phyloP scores from a whole-genome alignment of 208 protist genomes.

The Leishmania lainsoni region DNA sequence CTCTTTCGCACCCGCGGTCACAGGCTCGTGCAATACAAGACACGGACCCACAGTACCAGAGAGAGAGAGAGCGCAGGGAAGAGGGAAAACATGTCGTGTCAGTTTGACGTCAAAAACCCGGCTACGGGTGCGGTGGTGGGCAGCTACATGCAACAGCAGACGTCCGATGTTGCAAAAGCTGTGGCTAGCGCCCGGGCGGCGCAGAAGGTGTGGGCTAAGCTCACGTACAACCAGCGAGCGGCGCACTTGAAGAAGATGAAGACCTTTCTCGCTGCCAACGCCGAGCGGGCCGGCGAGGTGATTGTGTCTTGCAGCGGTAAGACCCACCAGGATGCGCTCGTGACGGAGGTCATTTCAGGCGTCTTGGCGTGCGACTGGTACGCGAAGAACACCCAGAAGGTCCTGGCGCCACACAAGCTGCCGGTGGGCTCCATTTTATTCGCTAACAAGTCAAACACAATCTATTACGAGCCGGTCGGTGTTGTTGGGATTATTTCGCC shows the following conservation, averaged over 20 bases:
- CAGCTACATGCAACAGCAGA: constrained; percentile 26
- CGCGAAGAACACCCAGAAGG: constrained; percentile 57
- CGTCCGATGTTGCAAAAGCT: constrained; percentile 32
- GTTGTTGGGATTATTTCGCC: constrained; percentile 88
- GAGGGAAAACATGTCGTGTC: constrained; percentile 19
- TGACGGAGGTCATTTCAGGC: constrained; percentile 69
- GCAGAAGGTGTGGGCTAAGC: constrained; percentile 57
- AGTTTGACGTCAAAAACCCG: constrained; percentile 58
- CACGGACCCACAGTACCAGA: neutral
- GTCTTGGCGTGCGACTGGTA: constrained; percentile 82
- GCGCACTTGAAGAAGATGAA: constrained; percentile 59
- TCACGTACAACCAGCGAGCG: constrained; percentile 59
- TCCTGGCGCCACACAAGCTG: constrained; percentile 49
- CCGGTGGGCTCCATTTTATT: constrained; percentile 62
- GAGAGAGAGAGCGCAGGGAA: neutral
- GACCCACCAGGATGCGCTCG: constrained; percentile 67
- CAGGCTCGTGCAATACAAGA: neutral
- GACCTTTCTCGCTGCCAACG: constrained; percentile 59
- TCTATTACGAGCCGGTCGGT: constrained; percentile 79
- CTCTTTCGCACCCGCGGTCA: neutral
- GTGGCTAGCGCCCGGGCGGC: constrained; percentile 51
- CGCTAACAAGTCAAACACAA: constrained; percentile 77
- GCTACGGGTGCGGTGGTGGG: constrained; percentile 56
- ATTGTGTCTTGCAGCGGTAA: constrained; percentile 75
- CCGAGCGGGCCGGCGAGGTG: constrained; percentile 47